phyloP scores from a whole-genome alignment of 2,329 filamentous ascomycete genomes.

The Neospermospora avenae region DNA sequence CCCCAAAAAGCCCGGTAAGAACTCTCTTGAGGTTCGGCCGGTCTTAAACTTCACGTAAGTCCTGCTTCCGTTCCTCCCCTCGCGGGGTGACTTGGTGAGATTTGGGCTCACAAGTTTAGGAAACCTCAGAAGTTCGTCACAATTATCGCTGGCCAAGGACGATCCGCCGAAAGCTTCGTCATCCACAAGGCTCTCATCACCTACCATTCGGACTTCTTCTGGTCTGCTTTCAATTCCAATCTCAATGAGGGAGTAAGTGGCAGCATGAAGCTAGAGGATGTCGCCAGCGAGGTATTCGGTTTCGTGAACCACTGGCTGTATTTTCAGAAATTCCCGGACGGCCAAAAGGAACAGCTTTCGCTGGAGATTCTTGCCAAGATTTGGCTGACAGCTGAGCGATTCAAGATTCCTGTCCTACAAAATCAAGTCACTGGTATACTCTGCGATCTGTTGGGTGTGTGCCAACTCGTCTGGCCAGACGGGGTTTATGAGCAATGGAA shows the following conservation, averaged over 20 bases:
- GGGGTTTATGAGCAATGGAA: neutral
- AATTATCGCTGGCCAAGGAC: neutral
- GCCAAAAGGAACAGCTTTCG: too few relatives aligned
- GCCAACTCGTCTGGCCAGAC: neutral
- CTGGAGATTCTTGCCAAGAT: neutral
- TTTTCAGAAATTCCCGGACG: neutral
- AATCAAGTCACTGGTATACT: neutral
- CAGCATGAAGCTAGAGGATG: neutral
- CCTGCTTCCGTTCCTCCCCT: too few relatives aligned
- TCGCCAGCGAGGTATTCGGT: neutral
- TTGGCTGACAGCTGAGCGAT: neutral
- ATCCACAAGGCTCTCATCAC: neutral
- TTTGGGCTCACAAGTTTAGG: neutral
- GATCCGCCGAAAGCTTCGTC: neutral
- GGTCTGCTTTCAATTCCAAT: neutral
- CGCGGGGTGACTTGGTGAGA: neutral
- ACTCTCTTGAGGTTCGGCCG: neutral
- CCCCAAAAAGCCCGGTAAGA: neutral
- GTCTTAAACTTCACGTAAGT: neutral
- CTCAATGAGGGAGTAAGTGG: neutral
- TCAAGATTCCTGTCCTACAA: neutral
- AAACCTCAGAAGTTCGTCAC: neutral
- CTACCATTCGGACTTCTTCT: constrained; percentile 1
- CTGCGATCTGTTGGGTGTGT: too few relatives aligned
- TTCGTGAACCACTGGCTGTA: neutral